Evolutionary conservation across 1,139 yeast species (phyloP), one percentile per base, ranked within the genome.

Genomic region (Magnusiomyces paraingens): DNA sequence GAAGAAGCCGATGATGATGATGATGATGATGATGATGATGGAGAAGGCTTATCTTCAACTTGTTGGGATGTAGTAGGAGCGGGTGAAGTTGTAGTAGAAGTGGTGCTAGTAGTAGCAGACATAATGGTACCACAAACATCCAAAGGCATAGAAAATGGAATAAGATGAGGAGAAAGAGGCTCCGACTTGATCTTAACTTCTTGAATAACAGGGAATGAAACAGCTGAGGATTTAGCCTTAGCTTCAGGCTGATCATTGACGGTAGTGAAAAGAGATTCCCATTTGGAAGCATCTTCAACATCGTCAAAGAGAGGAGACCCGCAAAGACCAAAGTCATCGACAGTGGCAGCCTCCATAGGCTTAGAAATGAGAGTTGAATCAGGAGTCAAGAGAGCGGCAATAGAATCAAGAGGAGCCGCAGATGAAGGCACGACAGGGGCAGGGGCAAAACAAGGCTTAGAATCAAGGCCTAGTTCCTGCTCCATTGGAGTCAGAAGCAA

Each of bases 241-340:
- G 38, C 14, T 14, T 42, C 36, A 22, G 22, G 56, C 32, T 39
- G 14, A 17, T 42, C 49, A 47, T 53, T 32, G 15, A 49, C 32
- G 12, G 50, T 52, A 38, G 59, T 55, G 42, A 55, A 55, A 14
- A 55, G 50, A 11, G 57, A 53, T 17, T 47, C 47, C 57, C 57
- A 55, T n/a, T 50, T 17, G 48, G 26, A 48, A 38, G 52, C 39
- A 39, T 55, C 57, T 29, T 61, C 66, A 18, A 63, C 47, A 36
- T 68, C 72, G 40, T 60, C 57, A 57, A 69, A 66, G 41, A 70
- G 59, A 14, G 73, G 73, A 40, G 72, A 64, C 53, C 66, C 65
- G 51, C 57, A 62, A 49, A 56, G 49, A 35, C 55, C 53, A 21
- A 58, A 46, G 41, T 57, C 46, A 39, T 57, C 56, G 32, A 56